A percentile compares a stretch with the other conserved stretches of the same genome.
phyloP scores from a whole-genome alignment of 1,284 basidiomycete genomes.

The Sanghuangporus baumii region DNA sequence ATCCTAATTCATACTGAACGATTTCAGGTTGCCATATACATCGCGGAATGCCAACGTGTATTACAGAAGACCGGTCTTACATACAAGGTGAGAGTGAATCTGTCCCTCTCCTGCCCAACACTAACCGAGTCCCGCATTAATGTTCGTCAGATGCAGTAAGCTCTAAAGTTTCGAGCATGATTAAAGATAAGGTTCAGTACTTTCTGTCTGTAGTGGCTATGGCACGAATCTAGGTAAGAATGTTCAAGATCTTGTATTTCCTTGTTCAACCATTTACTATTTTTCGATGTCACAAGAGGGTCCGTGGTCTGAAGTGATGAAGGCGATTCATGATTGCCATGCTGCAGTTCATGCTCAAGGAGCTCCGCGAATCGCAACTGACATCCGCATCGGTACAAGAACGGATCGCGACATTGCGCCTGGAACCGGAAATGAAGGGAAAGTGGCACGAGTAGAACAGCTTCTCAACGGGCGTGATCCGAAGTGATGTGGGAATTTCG shows the following conservation, averaged over 20 bases:
- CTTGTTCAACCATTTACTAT: constrained; percentile 10
- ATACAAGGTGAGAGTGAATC: constrained; percentile 56
- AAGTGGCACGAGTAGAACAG: constrained; percentile 74
- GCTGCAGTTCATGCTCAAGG: constrained; percentile 79
- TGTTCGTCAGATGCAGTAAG: constrained; percentile 67
- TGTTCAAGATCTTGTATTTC: not conserved
- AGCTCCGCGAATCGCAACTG: constrained; percentile 72
- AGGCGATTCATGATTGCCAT: constrained; percentile 85
- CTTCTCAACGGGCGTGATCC: constrained; percentile 46
- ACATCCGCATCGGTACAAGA: constrained; percentile 89
- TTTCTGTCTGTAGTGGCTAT: constrained; percentile 56
- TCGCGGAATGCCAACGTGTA: constrained; percentile 75
- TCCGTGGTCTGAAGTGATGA: constrained; percentile 75
- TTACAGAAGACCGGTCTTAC: constrained; percentile 77
- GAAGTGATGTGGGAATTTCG: not conserved
- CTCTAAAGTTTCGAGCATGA: constrained; percentile 7
- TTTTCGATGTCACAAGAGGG: constrained; percentile 50
- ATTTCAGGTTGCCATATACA: constrained; percentile 58
- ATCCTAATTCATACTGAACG: constrained; percentile 3
- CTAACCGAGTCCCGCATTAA: constrained; percentile 10
- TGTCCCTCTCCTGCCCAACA: not conserved
- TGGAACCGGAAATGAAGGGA: constrained; percentile 71
- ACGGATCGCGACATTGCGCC: constrained; percentile 59
- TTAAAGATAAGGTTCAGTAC: not conserved
- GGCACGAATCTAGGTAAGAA: constrained; percentile 81